Percentiles rank a stretch among this genome's conserved stretches.
These are phyloP conservation scores for Kodamaea plutei DNA, from an alignment of 1,139 yeast genomes.

Conservation along the genomic window DNA sequence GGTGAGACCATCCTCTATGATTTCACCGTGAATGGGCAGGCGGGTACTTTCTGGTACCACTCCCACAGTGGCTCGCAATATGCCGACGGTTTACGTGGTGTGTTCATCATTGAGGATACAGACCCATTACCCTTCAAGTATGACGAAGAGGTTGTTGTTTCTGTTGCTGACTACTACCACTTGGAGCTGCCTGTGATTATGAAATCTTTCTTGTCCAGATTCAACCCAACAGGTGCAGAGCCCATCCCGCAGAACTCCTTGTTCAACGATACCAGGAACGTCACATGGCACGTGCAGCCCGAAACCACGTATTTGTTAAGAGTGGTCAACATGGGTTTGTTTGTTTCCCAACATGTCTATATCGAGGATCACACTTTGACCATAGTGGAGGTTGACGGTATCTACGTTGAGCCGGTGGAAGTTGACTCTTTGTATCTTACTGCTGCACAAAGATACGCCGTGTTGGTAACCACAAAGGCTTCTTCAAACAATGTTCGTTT, in stretches of 20 bases:
- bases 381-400: slow-evolving; percentile 73
- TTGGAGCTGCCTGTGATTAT: slow-evolving; percentile 42
- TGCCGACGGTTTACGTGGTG: slow-evolving; percentile 76
- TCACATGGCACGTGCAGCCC: slow-evolving; percentile 54
- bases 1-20: slow-evolving; percentile 61
- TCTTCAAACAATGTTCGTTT: slow-evolving; percentile 52
- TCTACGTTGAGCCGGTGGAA: slow-evolving; percentile 52
- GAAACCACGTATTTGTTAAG: slow-evolving; percentile 61
- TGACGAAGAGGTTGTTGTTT: slow-evolving; percentile 58
- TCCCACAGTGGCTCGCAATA: slow-evolving; percentile 77
- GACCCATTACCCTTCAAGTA: slow-evolving; percentile 51
- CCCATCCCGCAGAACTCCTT: slow-evolving; percentile 68
- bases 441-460: slow-evolving; percentile 69
- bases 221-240: slow-evolving; percentile 81
- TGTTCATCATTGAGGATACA: slow-evolving; percentile 62
- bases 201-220: slow-evolving; percentile 50
- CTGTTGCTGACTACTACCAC: slow-evolving; percentile 64
- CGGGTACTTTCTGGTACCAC: slow-evolving; percentile 80
- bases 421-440: slow-evolving; percentile 60
- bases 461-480: slow-evolving; percentile 52
- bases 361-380: slow-evolving; percentile 66
- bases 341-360: slow-evolving; percentile 66
- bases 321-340: slow-evolving; percentile 63
- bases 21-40: slow-evolving; percentile 61
- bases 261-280: slow-evolving; percentile 61